Evolutionary conservation across 441 rosid species (phyloP).

Genomic region (Sinapis alba): DNA sequence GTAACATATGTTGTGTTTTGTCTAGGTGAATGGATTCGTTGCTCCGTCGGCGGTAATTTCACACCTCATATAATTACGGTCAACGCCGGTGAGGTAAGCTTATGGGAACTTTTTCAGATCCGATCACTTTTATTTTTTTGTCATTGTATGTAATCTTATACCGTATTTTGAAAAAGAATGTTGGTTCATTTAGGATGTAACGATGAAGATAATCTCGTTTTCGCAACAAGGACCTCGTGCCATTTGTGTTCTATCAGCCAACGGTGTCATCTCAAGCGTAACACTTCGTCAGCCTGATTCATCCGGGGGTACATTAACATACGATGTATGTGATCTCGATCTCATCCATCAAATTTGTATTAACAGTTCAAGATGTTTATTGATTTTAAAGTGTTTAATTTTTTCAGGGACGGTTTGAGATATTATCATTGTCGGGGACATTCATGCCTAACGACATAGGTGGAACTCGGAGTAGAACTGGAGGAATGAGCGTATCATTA

Average conservation of each 20-base stretch:
- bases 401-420: slow-evolving; percentile 74
- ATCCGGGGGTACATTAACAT: slow-evolving; percentile 73
- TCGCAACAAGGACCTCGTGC: slow-evolving; percentile 79
- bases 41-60: slow-evolving; percentile 59
- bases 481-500: slow-evolving; percentile 72
- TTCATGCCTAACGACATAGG: slow-evolving; percentile 67
- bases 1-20: slow-evolving; percentile 17
- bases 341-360: background rate
- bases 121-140: background rate
- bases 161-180: background rate
- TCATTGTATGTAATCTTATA: background rate
- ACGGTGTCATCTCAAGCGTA: slow-evolving; percentile 67
- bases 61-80: slow-evolving; percentile 69
- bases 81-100: slow-evolving; percentile 64
- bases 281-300: too few relatives aligned
- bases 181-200: slow-evolving; percentile 51
- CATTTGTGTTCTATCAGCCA: slow-evolving; percentile 67
- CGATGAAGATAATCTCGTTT: slow-evolving; percentile 70
- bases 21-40: slow-evolving; percentile 70
- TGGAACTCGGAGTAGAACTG: slow-evolving; percentile 68
- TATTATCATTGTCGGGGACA: slow-evolving; percentile 65
- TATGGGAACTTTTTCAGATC: background rate
- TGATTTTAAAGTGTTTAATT: background rate
- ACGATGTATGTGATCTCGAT: slow-evolving; percentile 48
- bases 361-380: too few relatives aligned